Evolutionary conservation across 768 basidiomycete genomes (phyloP).

Genomic region (Rubroboletus pulcherrimus): DNA sequence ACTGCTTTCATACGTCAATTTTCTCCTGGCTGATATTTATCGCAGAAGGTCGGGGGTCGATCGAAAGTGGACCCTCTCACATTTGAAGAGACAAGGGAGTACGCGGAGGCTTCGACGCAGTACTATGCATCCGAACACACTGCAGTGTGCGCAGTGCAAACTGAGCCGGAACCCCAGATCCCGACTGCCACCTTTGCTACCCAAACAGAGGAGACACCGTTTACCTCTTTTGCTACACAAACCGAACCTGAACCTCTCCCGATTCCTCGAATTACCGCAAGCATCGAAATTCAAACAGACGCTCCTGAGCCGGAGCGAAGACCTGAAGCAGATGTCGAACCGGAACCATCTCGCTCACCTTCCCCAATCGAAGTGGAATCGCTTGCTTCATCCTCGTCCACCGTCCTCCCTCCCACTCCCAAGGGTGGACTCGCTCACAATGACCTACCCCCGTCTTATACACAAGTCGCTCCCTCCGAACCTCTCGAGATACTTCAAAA

Average conservation of each 20-base stretch:
- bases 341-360: conserved; percentile 39
- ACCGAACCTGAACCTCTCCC: conserved; percentile 37
- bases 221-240: conserved; percentile 32
- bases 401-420: conserved; percentile 68
- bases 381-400: conserved; percentile 70
- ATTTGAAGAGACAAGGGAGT: conserved; percentile 67
- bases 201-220: conserved; percentile 49
- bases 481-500: conserved; percentile 60
- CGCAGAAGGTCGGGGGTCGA: conserved; percentile 65
- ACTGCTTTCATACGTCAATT: background rate
- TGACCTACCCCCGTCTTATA: conserved; percentile 75
- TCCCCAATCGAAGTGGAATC: conserved; percentile 49
- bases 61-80: conserved; percentile 42
- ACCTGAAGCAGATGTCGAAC: conserved; percentile 30
- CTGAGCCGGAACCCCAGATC: conserved; percentile 54
- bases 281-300: conserved; percentile 67
- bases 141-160: conserved; percentile 49
- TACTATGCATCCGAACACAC: conserved; percentile 58
- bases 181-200: conserved; percentile 44
- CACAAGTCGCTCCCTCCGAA: conserved; percentile 49
- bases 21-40: conserved; percentile 14
- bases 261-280: conserved; percentile 31
- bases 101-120: conserved; percentile 70
- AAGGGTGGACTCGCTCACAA: conserved; percentile 38
- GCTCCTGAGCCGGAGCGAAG: conserved; percentile 36